Evolutionary conservation across 352 stramenopile genomes (phyloP).

Genomic region (Blastocystis sp.): DNA sequence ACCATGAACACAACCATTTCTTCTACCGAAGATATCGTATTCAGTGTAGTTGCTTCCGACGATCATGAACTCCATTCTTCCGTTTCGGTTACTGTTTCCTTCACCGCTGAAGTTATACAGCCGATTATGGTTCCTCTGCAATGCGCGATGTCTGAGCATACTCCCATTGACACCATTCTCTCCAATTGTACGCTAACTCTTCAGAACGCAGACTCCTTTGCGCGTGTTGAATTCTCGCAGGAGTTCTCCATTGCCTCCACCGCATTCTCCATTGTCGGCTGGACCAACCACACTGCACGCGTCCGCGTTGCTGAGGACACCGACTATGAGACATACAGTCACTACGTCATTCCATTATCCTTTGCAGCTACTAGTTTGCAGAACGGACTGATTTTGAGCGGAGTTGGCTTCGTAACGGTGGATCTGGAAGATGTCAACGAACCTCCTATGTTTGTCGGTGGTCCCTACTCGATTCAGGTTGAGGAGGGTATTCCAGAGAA

Average conservation of each 20-base stretch:
- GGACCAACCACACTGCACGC: not conserved
- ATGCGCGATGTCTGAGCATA: not conserved
- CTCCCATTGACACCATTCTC: not conserved
- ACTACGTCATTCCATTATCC: not conserved
- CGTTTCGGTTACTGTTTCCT: not conserved
- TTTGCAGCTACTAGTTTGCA: not conserved
- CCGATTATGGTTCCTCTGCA: not conserved
- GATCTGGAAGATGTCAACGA: slow-evolving; percentile 10
- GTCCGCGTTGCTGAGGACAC: not conserved
- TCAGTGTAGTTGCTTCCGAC: not conserved
- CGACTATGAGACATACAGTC: not conserved
- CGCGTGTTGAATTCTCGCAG: not conserved
- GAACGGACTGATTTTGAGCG: not conserved
- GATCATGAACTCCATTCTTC: not conserved
- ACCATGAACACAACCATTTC: not conserved
- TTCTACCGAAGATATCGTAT: not conserved
- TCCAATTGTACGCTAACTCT: not conserved
- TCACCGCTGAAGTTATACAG: not conserved
- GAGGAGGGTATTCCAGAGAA: not conserved
- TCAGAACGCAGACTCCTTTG: not conserved
- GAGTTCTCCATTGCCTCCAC: not conserved
- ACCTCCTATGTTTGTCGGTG: not conserved
- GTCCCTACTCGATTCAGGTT: not conserved
- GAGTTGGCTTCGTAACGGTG: not conserved
- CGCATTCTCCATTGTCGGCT: not conserved